Percentiles rank a stretch among this genome's conserved stretches.
These are phyloP conservation scores for Vanrija sp. DNA, from an alignment of 1,284 basidiomycete genomes.

Conservation along the genomic window DNA sequence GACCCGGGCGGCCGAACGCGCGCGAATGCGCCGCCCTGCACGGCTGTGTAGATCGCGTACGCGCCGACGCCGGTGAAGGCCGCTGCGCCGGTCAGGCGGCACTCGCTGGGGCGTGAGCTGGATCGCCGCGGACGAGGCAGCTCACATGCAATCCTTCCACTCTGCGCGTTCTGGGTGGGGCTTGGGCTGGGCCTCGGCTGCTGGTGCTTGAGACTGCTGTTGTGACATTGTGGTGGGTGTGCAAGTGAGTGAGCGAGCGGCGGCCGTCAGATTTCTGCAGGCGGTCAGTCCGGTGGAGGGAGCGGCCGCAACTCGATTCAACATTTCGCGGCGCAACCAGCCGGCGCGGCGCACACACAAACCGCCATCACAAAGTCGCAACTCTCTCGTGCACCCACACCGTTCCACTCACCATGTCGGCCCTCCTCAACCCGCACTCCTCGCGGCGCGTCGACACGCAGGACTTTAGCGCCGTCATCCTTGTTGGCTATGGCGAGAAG, in stretches of 20 bases:
- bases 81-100: constrained; percentile 39
- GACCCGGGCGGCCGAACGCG: constrained; percentile 29
- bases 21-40: constrained; percentile 37
- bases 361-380: background rate
- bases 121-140: background rate
- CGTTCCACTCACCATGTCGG: background rate
- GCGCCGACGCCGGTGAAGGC: constrained; percentile 41
- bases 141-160: constrained; percentile 2
- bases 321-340: background rate
- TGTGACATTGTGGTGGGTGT: too few relatives aligned
- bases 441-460: constrained; percentile 29
- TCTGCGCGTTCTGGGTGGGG: background rate
- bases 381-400: background rate
- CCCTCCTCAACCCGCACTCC: background rate
- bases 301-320: too few relatives aligned
- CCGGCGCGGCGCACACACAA: background rate
- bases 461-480: constrained; percentile 78
- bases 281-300: too few relatives aligned
- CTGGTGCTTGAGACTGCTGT: background rate
- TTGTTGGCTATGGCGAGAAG: constrained; percentile 85
- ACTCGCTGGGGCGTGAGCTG: constrained; percentile 27
- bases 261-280: background rate
- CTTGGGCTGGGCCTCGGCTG: background rate
- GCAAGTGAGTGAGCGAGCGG: background rate
- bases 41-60: constrained; percentile 41